Percentiles rank a stretch among this genome's conserved stretches.
Conservation (phyloP, 306 rosid species). For the Vigna angularis region DNA sequence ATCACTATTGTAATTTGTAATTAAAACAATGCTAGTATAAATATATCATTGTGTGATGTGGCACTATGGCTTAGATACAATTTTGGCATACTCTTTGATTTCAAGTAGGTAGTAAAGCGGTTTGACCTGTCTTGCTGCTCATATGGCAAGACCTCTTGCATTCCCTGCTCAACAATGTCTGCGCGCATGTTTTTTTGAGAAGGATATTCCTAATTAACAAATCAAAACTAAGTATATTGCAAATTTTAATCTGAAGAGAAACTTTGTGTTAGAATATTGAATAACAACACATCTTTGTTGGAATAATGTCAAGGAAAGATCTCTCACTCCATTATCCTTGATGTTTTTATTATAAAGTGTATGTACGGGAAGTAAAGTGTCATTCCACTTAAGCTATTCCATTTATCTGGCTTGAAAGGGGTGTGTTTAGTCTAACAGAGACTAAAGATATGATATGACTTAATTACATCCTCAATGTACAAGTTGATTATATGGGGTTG, state of each 20-base stretch:
- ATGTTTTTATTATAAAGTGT: background rate
- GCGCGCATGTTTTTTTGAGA: too few species aligned
- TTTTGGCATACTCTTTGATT: conserved; percentile 21
- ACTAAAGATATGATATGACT: background rate
- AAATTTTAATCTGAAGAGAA: too few species aligned
- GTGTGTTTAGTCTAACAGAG: background rate
- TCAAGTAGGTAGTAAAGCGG: background rate
- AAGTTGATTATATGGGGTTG: background rate
- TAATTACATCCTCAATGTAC: background rate
- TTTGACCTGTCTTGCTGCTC: conserved; percentile 6
- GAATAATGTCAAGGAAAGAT: too few species aligned
- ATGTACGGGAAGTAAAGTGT: background rate
- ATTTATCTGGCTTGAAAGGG: background rate
- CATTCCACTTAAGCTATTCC: background rate
- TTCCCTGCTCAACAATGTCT: background rate
- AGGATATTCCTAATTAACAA: too few species aligned
- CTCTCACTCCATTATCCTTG: background rate
- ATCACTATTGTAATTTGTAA: background rate
- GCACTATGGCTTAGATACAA: conserved; percentile 12
- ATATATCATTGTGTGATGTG: background rate
- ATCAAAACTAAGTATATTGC: too few species aligned
- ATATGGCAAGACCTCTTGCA: background rate
- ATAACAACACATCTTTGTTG: background rate
- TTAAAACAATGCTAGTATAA: background rate
- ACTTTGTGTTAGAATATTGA: too few species aligned